These are phyloP conservation scores for Spathaspora arborariae DNA, from an alignment of 805 yeast species.

Conservation along the genomic window DNA sequence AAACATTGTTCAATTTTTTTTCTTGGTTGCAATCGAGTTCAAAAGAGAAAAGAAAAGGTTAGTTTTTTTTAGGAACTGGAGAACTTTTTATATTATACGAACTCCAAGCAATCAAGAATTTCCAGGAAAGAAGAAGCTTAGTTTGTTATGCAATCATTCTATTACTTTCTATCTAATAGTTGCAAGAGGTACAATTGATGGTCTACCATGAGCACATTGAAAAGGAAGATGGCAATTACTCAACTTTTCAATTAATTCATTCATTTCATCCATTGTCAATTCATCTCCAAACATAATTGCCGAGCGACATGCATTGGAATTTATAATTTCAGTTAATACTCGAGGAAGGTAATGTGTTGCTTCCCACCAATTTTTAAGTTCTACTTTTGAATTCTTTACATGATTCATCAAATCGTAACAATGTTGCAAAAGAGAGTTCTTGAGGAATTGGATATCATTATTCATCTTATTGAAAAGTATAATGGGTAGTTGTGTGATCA, in stretches of 20 bases:
- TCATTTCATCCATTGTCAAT: conserved; percentile 43
- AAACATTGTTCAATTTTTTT: too few relatives aligned
- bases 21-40: too few relatives aligned
- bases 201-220: conserved; percentile 85
- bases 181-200: conserved; percentile 56
- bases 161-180: background rate
- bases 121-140: too few relatives aligned
- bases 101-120: too few relatives aligned
- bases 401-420: conserved; percentile 37
- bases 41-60: too few relatives aligned
- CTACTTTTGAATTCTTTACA: conserved; percentile 39
- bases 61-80: too few relatives aligned
- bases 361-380: conserved; percentile 19
- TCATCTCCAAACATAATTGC: conserved; percentile 71
- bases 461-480: conserved; percentile 31
- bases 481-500: conserved; percentile 44
- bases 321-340: conserved; percentile 46
- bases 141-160: background rate
- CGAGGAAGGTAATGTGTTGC: conserved; percentile 41
- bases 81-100: too few relatives aligned
- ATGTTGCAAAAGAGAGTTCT: conserved; percentile 41
- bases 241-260: conserved; percentile 38
- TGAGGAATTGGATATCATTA: conserved; percentile 25
- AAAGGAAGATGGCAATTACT: conserved; percentile 57
- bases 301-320: conserved; percentile 61